These are phyloP conservation scores for Perilla frutescens DNA, from an alignment of 257 asterid species.

Conservation along the genomic window DNA sequence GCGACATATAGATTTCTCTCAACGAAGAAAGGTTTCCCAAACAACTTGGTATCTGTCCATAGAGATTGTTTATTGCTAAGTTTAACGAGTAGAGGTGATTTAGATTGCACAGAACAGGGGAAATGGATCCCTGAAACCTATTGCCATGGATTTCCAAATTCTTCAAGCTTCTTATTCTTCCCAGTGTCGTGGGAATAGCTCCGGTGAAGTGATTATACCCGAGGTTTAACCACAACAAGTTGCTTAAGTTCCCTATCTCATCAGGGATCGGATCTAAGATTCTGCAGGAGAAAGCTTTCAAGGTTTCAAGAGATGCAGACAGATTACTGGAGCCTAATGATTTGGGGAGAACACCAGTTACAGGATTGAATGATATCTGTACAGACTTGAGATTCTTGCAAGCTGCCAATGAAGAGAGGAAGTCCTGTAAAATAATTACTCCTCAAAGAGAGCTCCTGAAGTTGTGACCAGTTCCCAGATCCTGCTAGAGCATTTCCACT, in stretches of 20 bases:
- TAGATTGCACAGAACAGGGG: neutral
- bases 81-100: neutral
- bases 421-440: neutral
- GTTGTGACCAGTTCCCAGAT: constrained; percentile 4
- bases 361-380: neutral
- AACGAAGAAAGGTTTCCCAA: neutral
- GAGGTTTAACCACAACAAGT: neutral
- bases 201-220: constrained; percentile 14
- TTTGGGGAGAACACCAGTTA: constrained; percentile 8
- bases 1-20: neutral
- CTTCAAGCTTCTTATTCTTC: neutral
- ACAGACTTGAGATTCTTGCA: constrained; percentile 1
- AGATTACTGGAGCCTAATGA: constrained; percentile 21
- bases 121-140: constrained; percentile 1
- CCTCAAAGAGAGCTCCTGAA: neutral
- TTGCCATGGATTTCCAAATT: neutral
- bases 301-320: neutral
- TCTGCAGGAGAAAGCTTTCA: constrained; percentile 6
- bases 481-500: neutral
- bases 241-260: constrained; percentile 17
- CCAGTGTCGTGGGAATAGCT: neutral
- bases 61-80: neutral
- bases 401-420: neutral
- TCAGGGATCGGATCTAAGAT: neutral
- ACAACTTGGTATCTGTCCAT: neutral